These are phyloP conservation scores for Pinus albicaulis DNA, from an alignment of 75 land plant species.

Conservation along the genomic window DNA sequence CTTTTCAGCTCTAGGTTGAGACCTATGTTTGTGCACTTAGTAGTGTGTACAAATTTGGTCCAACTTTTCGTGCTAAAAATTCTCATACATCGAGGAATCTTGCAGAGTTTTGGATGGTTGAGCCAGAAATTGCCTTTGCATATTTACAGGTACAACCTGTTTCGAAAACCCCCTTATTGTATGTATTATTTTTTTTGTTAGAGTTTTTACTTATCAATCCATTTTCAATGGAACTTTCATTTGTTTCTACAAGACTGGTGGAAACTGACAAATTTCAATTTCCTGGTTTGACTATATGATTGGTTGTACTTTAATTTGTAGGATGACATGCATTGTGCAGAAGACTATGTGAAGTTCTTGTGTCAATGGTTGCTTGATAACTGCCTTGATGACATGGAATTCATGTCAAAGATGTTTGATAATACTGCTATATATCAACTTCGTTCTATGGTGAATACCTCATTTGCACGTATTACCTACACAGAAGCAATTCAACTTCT, in stretches of 20 bases:
- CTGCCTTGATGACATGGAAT: slow-evolving; percentile 94
- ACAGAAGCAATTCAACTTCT: slow-evolving; percentile 81
- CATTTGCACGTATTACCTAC: slow-evolving; percentile 82
- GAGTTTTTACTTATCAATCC: not conserved
- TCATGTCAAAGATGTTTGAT: slow-evolving; percentile 71
- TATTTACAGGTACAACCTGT: slow-evolving; percentile 66
- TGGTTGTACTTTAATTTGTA: slow-evolving; percentile 26
- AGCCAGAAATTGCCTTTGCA: slow-evolving; percentile 98
- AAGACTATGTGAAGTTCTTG: slow-evolving; percentile 83
- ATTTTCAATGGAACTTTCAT: not conserved
- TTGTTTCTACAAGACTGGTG: not conserved
- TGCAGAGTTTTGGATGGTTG: slow-evolving; percentile 99
- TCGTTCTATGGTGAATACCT: slow-evolving; percentile 60
- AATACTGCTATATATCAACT: slow-evolving; percentile 71
- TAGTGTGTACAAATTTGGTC: slow-evolving; percentile 94
- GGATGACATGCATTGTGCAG: slow-evolving; percentile 99
- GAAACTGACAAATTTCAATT: not conserved
- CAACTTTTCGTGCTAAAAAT: slow-evolving; percentile 92
- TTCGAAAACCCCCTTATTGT: not conserved
- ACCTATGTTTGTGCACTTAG: slow-evolving; percentile 92
- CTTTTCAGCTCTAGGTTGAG: slow-evolving; percentile 96
- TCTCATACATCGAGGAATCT: slow-evolving; percentile 95
- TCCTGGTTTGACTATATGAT: slow-evolving; percentile 1
- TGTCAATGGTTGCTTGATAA: slow-evolving; percentile 96
- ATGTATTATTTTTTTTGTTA: not conserved